A percentile compares a stretch with the other conserved stretches of the same genome.
Conservation (phyloP, 495 filamentous ascomycete genomes). For the Haplographium delicatum region DNA sequence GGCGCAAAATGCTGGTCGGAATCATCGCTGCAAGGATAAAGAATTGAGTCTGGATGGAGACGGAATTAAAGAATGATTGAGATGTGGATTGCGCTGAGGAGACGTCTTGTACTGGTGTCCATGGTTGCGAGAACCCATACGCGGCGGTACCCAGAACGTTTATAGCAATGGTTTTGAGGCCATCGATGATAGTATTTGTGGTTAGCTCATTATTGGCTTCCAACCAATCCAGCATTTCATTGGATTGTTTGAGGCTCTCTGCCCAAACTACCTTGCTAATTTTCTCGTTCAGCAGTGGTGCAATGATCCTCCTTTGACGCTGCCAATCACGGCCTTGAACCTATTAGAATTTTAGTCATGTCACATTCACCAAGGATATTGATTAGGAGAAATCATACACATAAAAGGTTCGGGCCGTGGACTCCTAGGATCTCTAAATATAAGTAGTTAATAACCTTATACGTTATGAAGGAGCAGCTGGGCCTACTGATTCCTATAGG, state of each 20-base stretch:
- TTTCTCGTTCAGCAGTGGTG: conserved; percentile 39
- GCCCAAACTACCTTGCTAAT: conserved; percentile 38
- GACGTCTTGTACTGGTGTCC: conserved; percentile 20
- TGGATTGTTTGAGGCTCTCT: conserved; percentile 34
- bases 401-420: not conserved
- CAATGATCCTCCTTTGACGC: conserved; percentile 34
- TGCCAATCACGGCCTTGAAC: conserved; percentile 36
- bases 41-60: no score
- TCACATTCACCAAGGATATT: conserved; percentile 11
- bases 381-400: conserved; percentile 7
- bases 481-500: no score
- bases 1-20: no score
- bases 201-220: not conserved
- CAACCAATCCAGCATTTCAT: conserved; percentile 24
- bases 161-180: no score
- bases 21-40: no score
- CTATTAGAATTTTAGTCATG: conserved; percentile 33
- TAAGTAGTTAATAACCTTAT: not conserved
- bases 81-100: no score
- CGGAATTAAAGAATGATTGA: no score
- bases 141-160: no score
- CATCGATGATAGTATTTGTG: conserved; percentile 18
- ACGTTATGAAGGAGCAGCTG: conserved; percentile 26
- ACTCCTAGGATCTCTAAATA: no score
- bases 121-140: no score